Conservation (phyloP, 129 eudicot genomes). For the Flaveria brownii region DNA sequence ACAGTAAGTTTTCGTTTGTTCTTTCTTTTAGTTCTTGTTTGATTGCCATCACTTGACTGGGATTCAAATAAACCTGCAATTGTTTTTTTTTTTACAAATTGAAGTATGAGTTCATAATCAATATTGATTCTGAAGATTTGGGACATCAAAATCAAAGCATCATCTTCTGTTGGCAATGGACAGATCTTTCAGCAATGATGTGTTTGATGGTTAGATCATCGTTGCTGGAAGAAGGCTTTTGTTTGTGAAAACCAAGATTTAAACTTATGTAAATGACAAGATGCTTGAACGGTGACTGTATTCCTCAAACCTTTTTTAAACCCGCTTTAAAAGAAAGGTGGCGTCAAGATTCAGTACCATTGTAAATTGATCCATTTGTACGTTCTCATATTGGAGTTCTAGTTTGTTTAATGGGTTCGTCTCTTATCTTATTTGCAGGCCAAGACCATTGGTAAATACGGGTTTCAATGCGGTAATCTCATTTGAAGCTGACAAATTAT, state of each 20-base stretch:
- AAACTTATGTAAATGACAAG: background rate
- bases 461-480: conserved; percentile 64
- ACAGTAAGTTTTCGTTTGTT: conserved; percentile 39
- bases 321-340: background rate
- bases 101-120: background rate
- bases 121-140: background rate
- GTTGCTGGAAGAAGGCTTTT: background rate
- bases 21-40: background rate
- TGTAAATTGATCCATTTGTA: background rate
- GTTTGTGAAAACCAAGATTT: background rate
- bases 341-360: background rate
- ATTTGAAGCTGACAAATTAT: background rate
- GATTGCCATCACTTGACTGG: background rate
- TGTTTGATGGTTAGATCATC: too few species aligned
- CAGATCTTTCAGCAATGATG: too few species aligned
- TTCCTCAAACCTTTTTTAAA: background rate
- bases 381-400: background rate
- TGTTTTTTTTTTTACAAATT: background rate
- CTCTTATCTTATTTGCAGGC: conserved; percentile 48
- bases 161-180: background rate
- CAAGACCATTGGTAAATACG: conserved; percentile 53
- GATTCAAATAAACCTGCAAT: background rate
- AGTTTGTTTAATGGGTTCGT: conserved; percentile 3
- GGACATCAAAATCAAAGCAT: background rate
- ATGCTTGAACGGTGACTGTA: background rate